phyloP scores from a whole-genome alignment of 2,329 filamentous ascomycete genomes.

The Stagonosporopsis vannaccii region DNA sequence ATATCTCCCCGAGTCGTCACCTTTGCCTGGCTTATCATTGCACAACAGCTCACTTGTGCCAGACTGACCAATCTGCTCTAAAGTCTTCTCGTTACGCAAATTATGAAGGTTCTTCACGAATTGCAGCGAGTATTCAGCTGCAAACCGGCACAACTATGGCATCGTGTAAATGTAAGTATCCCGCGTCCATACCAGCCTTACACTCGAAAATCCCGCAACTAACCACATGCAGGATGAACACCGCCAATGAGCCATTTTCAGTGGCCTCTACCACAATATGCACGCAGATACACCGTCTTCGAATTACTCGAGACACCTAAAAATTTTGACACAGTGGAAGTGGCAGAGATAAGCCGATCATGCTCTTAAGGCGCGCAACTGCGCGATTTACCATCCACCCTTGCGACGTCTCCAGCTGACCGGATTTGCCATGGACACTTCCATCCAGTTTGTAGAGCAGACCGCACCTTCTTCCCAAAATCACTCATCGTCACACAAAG shows the following conservation, averaged over 20 bases:
- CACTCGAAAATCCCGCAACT: conserved; percentile 13
- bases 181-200: conserved; percentile 2
- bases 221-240: conserved; percentile 11
- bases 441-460: conserved; percentile 14
- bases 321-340: not conserved
- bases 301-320: conserved; percentile 2
- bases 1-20: not conserved
- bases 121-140: not conserved
- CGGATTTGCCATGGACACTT: conserved; percentile 12
- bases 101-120: not conserved
- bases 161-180: conserved; percentile 3
- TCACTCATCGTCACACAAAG: conserved; percentile 2
- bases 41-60: not conserved
- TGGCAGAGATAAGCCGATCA: conserved; percentile 7
- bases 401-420: conserved; percentile 5
- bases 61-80: not conserved
- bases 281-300: not conserved
- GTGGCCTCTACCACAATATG: not conserved
- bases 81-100: not conserved
- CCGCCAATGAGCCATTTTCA: conserved; percentile 15
- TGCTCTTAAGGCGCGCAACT: conserved; percentile 4
- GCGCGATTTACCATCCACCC: conserved; percentile 9
- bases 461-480: conserved; percentile 1
- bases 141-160: not conserved
- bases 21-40: not conserved